Base-by-base conservation (phyloP, 441 rosid genomes). In the Biscutella laevigata region DNA sequence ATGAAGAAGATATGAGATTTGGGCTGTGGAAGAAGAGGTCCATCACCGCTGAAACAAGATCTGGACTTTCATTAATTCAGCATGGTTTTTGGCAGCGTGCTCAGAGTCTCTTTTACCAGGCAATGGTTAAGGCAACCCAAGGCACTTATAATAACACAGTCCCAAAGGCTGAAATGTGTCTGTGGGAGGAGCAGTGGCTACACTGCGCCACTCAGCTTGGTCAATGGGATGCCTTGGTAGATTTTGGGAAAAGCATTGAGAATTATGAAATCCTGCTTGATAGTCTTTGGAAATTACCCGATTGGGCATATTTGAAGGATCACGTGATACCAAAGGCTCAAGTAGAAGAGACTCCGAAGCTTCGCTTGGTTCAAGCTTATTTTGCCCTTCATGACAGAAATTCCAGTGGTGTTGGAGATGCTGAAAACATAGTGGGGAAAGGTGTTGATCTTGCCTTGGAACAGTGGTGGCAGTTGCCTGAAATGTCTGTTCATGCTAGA, bases 141-240 rank as follows among this genome's bases (percentile, higher is more conserved):
- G 99, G 96, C 36, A 89, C 99, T 30, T 94, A 94, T 60, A 89
- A 83, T 69, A 94, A 89, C 72, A 78, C 88, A 1, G 99, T 89
- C 24, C 97, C 99, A 4, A 94, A 94, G 76, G 99, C 99, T 53
- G 99, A 94, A 77, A 89, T 94, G 99, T 89, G 95, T 69, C 82
- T 94, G 42, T 94, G 99, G 99, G 99, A 94, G 82, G 97, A 94
- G 74, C 97, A 94, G 60, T 94, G 99, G 99, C 77, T 89, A 50
- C 75, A 79, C 69, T 94, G 99, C 74, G 96, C 92, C 40, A 73
- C 65, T 66, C 99, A 94, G 72, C 96, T 94, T 61, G 79, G 95
- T 67, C 97, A 94, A 75, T 94, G 99, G 99, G 99, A 89, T 76
- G 96, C 96, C 13, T 59, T 94, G 60, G 95, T 83, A 21, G 97